phyloP scores from a whole-genome alignment of 2,329 filamentous ascomycete genomes.

The Trichoderma sp. region DNA sequence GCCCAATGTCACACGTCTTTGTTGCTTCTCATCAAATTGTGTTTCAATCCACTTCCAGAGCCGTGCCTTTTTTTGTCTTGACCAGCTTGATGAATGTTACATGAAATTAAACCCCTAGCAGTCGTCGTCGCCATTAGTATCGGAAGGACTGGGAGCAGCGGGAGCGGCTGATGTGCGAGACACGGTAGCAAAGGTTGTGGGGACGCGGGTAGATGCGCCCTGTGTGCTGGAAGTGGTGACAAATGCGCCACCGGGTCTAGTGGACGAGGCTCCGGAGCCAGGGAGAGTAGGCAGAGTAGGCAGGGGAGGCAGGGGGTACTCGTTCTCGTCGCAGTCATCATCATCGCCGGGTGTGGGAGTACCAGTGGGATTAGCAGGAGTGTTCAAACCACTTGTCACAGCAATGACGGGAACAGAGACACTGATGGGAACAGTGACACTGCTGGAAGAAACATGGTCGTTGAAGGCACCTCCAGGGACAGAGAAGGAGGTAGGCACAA shows the following conservation, averaged over 20 bases:
- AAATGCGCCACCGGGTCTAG: not conserved
- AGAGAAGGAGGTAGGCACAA: not conserved
- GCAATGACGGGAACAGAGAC: not conserved
- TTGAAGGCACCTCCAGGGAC: not conserved
- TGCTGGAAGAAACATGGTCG: not conserved
- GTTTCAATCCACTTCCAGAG: not conserved
- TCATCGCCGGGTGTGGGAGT: not conserved
- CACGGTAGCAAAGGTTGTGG: slow-evolving; percentile 17
- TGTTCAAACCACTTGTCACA: not conserved
- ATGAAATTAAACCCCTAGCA: not conserved
- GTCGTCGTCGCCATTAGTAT: not conserved
- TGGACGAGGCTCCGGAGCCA: not conserved
- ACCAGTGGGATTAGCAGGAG: not conserved
- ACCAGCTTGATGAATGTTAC: not conserved
- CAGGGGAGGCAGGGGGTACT: not conserved
- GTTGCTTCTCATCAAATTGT: not conserved
- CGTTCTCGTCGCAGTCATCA: not conserved
- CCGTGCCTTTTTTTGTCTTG: not conserved
- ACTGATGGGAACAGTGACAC: not conserved
- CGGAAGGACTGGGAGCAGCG: slow-evolving; percentile 8
- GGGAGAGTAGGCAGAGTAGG: not conserved
- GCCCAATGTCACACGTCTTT: not conserved
- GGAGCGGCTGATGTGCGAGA: not conserved
- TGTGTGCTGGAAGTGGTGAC: not conserved
- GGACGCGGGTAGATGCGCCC: not conserved